Evolutionary conservation across 371 early-diverging fungal genomes (phyloP).

Genomic region (Rhizopus sp.): DNA sequence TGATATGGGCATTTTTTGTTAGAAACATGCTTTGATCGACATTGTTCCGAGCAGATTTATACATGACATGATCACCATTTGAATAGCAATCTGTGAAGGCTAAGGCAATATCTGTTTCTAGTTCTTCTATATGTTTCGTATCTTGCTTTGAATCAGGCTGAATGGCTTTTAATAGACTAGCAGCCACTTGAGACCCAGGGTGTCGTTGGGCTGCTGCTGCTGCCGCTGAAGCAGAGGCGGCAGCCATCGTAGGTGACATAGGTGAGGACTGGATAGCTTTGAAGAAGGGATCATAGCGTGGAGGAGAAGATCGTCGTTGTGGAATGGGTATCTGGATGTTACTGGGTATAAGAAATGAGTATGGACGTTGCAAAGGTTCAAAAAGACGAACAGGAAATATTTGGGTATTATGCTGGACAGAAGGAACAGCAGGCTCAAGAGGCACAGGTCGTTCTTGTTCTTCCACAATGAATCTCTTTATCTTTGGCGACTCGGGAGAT

Average conservation of each 20-base stretch:
- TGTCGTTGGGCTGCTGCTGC: constrained; percentile 28
- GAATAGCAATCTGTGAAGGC: neutral
- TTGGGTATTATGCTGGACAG: neutral
- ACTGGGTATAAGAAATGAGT: neutral
- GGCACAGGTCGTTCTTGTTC: constrained; percentile 16
- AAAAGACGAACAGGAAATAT: neutral
- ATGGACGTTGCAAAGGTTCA: neutral
- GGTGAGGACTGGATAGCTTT: constrained; percentile 1
- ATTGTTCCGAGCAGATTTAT: constrained; percentile 1
- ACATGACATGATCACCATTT: neutral
- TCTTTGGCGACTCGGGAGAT: constrained; percentile 30
- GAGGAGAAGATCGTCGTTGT: constrained; percentile 10
- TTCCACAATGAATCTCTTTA: constrained; percentile 11
- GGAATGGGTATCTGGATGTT: constrained; percentile 19
- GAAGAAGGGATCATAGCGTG: constrained; percentile 1
- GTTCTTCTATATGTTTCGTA: neutral
- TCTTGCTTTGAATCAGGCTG: neutral
- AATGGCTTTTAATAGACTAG: constrained; percentile 29
- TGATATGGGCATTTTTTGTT: constrained; percentile 38
- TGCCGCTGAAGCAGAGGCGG: constrained; percentile 33
- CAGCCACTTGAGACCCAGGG: constrained; percentile 37
- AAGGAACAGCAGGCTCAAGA: constrained; percentile 27
- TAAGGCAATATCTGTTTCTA: neutral
- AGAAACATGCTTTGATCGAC: constrained; percentile 28
- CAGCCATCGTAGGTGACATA: constrained; percentile 35